Conservation (phyloP, 257 asterid species). For the Prunella vulgaris region DNA sequence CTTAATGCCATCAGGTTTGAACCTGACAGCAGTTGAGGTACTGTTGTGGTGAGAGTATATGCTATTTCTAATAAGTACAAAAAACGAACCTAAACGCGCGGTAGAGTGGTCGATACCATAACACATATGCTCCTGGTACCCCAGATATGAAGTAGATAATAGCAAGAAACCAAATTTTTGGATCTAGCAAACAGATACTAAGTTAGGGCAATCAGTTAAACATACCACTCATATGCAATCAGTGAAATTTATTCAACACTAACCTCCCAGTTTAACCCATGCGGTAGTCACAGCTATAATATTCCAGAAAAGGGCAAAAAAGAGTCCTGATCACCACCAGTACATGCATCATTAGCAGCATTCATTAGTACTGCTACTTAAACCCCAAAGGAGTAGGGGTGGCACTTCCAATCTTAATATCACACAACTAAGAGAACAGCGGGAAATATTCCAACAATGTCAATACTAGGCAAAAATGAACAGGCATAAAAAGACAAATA, state of each 20-base stretch:
- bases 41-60: background rate
- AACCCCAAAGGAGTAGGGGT: background rate
- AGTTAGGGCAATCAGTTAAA: constrained; percentile 14
- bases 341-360: constrained; percentile 19
- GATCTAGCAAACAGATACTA: constrained; percentile 30
- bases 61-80: background rate
- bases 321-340: constrained; percentile 57
- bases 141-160: constrained; percentile 90
- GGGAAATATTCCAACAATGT: background rate
- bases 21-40: background rate
- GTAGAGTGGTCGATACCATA: constrained; percentile 98
- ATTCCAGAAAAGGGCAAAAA: constrained; percentile 73
- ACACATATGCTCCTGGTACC: constrained; percentile 89
- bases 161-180: constrained; percentile 82
- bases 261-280: constrained; percentile 87
- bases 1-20: constrained; percentile 1
- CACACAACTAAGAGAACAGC: constrained; percentile 3
- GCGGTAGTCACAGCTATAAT: constrained; percentile 82
- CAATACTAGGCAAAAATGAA: background rate
- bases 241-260: constrained; percentile 11
- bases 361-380: background rate
- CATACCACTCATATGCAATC: background rate
- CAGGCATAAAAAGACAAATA: background rate
- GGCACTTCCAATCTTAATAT: background rate
- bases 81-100: constrained; percentile 72